Percentiles rank a stretch among this genome's conserved stretches.
phyloP scores from a whole-genome alignment of 345 rosid species.

The Arabidopsis arenosa region DNA sequence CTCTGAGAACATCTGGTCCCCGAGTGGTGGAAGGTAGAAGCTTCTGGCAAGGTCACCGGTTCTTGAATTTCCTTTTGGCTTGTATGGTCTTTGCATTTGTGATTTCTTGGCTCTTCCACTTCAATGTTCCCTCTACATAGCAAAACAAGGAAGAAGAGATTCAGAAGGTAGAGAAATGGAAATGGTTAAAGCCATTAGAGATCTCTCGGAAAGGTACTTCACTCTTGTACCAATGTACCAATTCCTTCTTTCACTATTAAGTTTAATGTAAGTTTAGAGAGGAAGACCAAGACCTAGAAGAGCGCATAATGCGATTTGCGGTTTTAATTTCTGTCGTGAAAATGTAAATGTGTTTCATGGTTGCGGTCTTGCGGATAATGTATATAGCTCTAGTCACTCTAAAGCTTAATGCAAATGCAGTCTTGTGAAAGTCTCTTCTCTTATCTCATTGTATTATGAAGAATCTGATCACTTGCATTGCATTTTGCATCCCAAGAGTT shows the following conservation, averaged over 20 bases:
- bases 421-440: conserved; percentile 37
- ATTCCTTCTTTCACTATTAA: conserved; percentile 28
- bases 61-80: conserved; percentile 86
- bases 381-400: conserved; percentile 43
- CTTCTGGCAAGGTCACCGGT: conserved; percentile 85
- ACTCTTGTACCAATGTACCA: conserved; percentile 36
- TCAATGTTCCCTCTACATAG: conserved; percentile 69
- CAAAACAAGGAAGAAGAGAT: too few relatives aligned
- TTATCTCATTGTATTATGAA: conserved; percentile 32
- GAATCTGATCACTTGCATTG: conserved; percentile 34
- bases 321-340: conserved; percentile 4
- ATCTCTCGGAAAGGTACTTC: conserved; percentile 12
- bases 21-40: conserved; percentile 52
- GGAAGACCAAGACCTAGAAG: conserved; percentile 13
- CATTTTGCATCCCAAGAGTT: conserved; percentile 46
- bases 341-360: conserved; percentile 35
- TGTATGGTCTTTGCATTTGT: conserved; percentile 96
- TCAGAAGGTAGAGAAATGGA: neutral
- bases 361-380: conserved; percentile 31
- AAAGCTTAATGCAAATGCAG: conserved; percentile 41
- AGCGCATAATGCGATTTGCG: conserved; percentile 19
- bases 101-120: conserved; percentile 94
- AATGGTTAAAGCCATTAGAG: conserved; percentile 4
- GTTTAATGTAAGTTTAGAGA: conserved; percentile 27
- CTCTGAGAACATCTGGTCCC: conserved; percentile 39